A percentile compares a stretch with the other conserved stretches of the same genome.
phyloP scores from a whole-genome alignment of 2,329 filamentous ascomycete genomes.

The Cordyceps farinosa region DNA sequence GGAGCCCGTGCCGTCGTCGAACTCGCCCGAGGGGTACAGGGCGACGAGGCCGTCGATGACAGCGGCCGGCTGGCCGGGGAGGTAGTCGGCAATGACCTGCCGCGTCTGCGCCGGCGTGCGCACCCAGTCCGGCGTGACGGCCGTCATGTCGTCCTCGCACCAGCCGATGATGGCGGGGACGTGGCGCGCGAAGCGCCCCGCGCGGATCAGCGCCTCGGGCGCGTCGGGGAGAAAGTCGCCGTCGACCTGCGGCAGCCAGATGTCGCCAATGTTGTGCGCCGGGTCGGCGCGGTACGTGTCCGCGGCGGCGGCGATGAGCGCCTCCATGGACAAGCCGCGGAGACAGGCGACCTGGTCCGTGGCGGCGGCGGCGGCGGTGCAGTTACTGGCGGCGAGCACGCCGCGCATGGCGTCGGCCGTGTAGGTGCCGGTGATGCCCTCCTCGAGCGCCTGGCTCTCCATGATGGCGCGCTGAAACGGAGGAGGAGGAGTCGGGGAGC shows the following conservation, averaged over 20 bases:
- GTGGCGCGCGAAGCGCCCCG: conserved; percentile 52
- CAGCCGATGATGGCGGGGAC: neutral
- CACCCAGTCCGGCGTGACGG: conserved; percentile 26
- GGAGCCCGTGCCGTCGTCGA: conserved; percentile 30
- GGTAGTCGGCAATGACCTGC: conserved; percentile 38
- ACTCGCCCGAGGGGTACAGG: conserved; percentile 49
- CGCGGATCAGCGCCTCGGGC: conserved; percentile 49
- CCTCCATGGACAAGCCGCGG: neutral
- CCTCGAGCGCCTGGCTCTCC: conserved; percentile 48
- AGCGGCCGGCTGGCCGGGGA: conserved; percentile 32
- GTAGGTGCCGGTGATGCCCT: conserved; percentile 46
- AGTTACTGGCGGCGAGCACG: conserved; percentile 41
- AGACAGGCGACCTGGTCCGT: conserved; percentile 34
- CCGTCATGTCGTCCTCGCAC: neutral
- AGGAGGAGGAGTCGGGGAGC: conserved; percentile 29
- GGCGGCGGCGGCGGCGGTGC: conserved; percentile 40
- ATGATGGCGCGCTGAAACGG: conserved; percentile 46
- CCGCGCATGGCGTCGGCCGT: conserved; percentile 44
- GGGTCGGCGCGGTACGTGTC: conserved; percentile 38
- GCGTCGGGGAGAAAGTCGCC: conserved; percentile 38
- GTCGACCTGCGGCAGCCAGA: conserved; percentile 47
- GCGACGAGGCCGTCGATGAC: conserved; percentile 40
- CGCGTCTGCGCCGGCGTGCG: conserved; percentile 36
- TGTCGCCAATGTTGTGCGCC: conserved; percentile 47
- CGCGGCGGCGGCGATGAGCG: conserved; percentile 39